Evolutionary conservation across 805 yeast genomes (phyloP), one percentile per base, ranked within the genome.

Genomic region (Wickerhamiella azyma): DNA sequence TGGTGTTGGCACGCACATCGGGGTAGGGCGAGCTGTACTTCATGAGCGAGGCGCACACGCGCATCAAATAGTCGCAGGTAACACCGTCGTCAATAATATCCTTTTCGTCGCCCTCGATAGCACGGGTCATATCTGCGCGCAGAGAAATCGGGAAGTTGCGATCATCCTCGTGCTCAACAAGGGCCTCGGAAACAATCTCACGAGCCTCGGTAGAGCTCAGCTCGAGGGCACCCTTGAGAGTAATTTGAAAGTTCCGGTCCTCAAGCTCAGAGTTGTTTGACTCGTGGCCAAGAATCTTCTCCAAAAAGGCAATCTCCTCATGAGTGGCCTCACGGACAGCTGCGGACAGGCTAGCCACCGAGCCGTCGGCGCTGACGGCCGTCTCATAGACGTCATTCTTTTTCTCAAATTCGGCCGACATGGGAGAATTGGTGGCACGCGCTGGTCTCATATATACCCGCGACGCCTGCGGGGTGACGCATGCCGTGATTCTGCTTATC

Each of bases 1-100:
- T 73, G 4, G 73, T 68, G 19, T 74, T 72, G 10, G 79, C 71
- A 33, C 81, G 60, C 13, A 76, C 76, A 54, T 76, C 79, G 6
- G 80, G 77, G 50, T 75, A 75, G 4, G 79, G 77, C 1, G 79
- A 74, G 55, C 67, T 69, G 52, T 52, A 58, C 36, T 48, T 39
- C 36, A 60, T 62, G 33, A 72, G 56, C 18, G 66, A 67, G 3
- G 76, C 75, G 48, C 70, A 69, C 21, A 66, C 54, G 49, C 61
- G 63, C 35, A 62, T 58, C n/a, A 29, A 26, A n/a, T 33, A 43
- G 24, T 37, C 40, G 9, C 33, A 3, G 28, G 38, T 30, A 5
- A 43, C 26, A n/a, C 36, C 41, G 29, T 21, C 29, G 16, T 43
- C 41, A 16, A 37, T 10, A 5, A 33, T 29, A 2, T 21, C 43